Percentiles rank a stretch among this genome's conserved stretches.
These are phyloP conservation scores for Lactifluus subvellereus DNA, from an alignment of 768 basidiomycete genomes.

Conservation along the genomic window DNA sequence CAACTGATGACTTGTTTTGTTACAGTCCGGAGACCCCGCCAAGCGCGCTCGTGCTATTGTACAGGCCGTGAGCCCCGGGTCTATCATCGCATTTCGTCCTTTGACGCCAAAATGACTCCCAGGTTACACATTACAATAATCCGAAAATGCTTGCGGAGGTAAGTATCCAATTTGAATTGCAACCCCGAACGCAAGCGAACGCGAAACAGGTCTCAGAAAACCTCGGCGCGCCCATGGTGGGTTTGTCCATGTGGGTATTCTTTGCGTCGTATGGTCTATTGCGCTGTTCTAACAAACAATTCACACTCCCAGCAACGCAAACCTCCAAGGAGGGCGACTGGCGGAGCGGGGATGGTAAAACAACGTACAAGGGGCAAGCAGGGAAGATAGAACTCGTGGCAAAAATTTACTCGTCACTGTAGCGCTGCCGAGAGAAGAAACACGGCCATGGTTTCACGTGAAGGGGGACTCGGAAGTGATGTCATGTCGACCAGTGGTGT, in stretches of 20 bases:
- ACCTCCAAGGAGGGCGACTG: conserved; percentile 64
- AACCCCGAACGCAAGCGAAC: background rate
- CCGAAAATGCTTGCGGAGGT: conserved; percentile 88
- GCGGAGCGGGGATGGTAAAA: conserved; percentile 62
- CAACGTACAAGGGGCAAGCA: background rate
- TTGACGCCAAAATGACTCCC: conserved; percentile 16
- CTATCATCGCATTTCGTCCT: conserved; percentile 1
- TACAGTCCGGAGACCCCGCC: conserved; percentile 84
- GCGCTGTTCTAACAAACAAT: background rate
- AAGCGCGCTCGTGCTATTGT: conserved; percentile 95
- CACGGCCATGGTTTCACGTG: conserved; percentile 7
- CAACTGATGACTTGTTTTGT: conserved; percentile 5
- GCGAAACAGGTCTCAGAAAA: conserved; percentile 62
- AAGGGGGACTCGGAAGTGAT: background rate
- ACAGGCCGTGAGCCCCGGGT: conserved; percentile 60
- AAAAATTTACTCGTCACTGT: background rate
- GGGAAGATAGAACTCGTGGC: background rate
- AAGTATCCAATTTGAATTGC: conserved; percentile 10
- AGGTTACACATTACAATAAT: conserved; percentile 95
- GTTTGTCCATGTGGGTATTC: conserved; percentile 72
- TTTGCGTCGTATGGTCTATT: background rate
- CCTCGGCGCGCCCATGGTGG: conserved; percentile 90
- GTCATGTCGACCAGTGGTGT: conserved; percentile 1
- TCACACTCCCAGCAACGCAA: conserved; percentile 42
- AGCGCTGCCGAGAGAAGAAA: background rate